Base-by-base conservation (phyloP, 495 filamentous ascomycete species). In the Penicillium desertorum region DNA sequence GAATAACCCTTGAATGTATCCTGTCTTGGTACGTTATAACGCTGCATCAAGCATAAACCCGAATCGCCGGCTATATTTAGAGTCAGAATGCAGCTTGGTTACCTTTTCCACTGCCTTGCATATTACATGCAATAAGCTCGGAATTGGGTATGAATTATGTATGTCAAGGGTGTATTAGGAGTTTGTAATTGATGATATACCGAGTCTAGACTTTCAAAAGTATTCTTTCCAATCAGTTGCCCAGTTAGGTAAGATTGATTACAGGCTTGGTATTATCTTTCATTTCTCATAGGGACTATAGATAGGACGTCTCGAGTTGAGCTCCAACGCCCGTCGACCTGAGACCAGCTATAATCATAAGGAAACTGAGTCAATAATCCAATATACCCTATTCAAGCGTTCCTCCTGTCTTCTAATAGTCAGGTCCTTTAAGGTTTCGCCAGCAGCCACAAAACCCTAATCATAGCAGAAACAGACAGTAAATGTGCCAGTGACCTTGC, bases 21-120 rank as follows among this genome's bases (percentile, higher is more conserved):
- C 10, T 34, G 2, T 17, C 16, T 41, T 41, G 5, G 37, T 41
- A 41, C 5, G 34, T 23, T 44, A 4, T 9, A 43, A 25, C 4
- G 23, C 14, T 19, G 41, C 12, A 43, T 22, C 17, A 16, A 14
- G 2, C 5, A 7, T 37, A n/a, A 37, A 3, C 7, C 36, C 16
- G 44, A 27, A 45, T 2, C 14, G 14, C 44, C 44, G 25, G 8
- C 45, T 49, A 49, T 49, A 36, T 34, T 49, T 49, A 32, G 47
- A 5, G 20, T n/a, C 20, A 4, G 23, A 3, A 22, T 37, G 47
- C 5, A 50, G 30, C 47, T 20, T 20, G 22, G 5, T 32, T 25
- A 16, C 29, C 29, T 7, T 7, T 14, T 10, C 11, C 17, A 8
- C 8, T 23, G 17, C 14, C 12, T 37, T 41, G 23, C 49, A 52